Percentiles rank a stretch among this genome's conserved stretches.
These are phyloP conservation scores for Calonectria fujianensis DNA, from an alignment of 2,329 filamentous ascomycete genomes.

Conservation along the genomic window DNA sequence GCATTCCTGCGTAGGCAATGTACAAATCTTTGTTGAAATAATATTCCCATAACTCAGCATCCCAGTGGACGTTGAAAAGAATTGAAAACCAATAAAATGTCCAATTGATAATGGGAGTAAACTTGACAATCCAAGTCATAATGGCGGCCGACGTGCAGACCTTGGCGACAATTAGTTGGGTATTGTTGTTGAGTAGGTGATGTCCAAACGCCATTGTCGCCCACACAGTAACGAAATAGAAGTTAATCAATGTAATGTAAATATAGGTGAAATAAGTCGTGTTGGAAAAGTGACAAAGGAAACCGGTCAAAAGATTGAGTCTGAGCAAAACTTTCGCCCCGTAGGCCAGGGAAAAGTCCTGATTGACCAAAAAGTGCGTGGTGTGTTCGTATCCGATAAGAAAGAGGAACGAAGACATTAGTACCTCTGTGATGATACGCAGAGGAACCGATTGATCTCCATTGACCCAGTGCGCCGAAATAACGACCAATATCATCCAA, in stretches of 20 bases:
- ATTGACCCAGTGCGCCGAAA: slow-evolving; percentile 75
- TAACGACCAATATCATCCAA: slow-evolving; percentile 74
- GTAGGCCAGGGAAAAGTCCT: slow-evolving; percentile 74
- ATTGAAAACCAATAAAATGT: slow-evolving; percentile 56
- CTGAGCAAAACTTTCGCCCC: slow-evolving; percentile 72
- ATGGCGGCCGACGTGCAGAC: slow-evolving; percentile 65
- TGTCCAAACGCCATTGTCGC: slow-evolving; percentile 67
- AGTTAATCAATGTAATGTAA: slow-evolving; percentile 74
- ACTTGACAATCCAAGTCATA: slow-evolving; percentile 55
- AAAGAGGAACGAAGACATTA: slow-evolving; percentile 76
- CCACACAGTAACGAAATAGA: slow-evolving; percentile 78
- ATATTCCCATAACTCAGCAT: slow-evolving; percentile 69
- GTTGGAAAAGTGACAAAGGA: slow-evolving; percentile 74
- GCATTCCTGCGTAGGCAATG: slow-evolving; percentile 74
- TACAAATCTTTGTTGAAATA: slow-evolving; percentile 72
- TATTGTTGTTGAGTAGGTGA: slow-evolving; percentile 63
- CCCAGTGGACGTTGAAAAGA: slow-evolving; percentile 68
- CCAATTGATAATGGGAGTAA: slow-evolving; percentile 47
- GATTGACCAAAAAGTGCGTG: slow-evolving; percentile 72
- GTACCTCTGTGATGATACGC: slow-evolving; percentile 72
- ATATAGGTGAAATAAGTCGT: slow-evolving; percentile 73
- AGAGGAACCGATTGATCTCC: slow-evolving; percentile 61
- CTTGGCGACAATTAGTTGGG: slow-evolving; percentile 68
- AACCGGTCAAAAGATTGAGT: slow-evolving; percentile 73
- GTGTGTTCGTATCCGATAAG: slow-evolving; percentile 78